Percentiles rank a stretch among this genome's conserved stretches.
These are phyloP conservation scores for Yamadazyma buinensis DNA, from an alignment of 1,139 yeast genomes.

Conservation along the genomic window DNA sequence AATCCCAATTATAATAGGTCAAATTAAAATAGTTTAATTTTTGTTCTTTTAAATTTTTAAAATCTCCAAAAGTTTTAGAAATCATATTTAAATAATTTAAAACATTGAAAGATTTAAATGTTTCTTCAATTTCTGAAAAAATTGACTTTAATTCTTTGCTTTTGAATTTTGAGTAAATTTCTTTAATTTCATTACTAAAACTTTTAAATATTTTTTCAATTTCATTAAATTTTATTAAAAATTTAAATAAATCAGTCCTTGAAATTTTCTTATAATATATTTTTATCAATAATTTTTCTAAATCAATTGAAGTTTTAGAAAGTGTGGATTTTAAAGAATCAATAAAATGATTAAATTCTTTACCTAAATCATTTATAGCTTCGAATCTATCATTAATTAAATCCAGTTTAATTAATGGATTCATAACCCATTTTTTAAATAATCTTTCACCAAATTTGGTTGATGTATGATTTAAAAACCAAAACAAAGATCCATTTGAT, in stretches of 20 bases:
- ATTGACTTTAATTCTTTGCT: slow-evolving; percentile 24
- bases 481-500: slow-evolving; percentile 64
- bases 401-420: slow-evolving; percentile 57
- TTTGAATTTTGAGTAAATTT: slow-evolving; percentile 10
- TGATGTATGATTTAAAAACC: slow-evolving; percentile 77
- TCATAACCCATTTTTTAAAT: slow-evolving; percentile 66
- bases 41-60: slow-evolving; percentile 34
- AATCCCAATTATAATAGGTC: slow-evolving; percentile 35
- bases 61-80: slow-evolving; percentile 52
- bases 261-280: slow-evolving; percentile 62
- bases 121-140: slow-evolving; percentile 18
- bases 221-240: slow-evolving; percentile 50
- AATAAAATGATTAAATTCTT: slow-evolving; percentile 41
- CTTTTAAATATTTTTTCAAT: slow-evolving; percentile 24
- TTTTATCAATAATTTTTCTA: slow-evolving; percentile 64
- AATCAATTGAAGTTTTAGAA: slow-evolving; percentile 34
- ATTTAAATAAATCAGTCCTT: slow-evolving; percentile 61
- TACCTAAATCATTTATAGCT: slow-evolving; percentile 61
- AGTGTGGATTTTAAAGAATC: slow-evolving; percentile 50
- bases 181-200: slow-evolving; percentile 22
- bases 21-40: slow-evolving; percentile 53
- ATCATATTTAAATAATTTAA: slow-evolving; percentile 50
- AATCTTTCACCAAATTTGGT: slow-evolving; percentile 73
- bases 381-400: slow-evolving; percentile 57
- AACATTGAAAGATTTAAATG: slow-evolving; percentile 14